phyloP scores from a whole-genome alignment of 768 basidiomycete species.

The Lanmaoa rubissima region DNA sequence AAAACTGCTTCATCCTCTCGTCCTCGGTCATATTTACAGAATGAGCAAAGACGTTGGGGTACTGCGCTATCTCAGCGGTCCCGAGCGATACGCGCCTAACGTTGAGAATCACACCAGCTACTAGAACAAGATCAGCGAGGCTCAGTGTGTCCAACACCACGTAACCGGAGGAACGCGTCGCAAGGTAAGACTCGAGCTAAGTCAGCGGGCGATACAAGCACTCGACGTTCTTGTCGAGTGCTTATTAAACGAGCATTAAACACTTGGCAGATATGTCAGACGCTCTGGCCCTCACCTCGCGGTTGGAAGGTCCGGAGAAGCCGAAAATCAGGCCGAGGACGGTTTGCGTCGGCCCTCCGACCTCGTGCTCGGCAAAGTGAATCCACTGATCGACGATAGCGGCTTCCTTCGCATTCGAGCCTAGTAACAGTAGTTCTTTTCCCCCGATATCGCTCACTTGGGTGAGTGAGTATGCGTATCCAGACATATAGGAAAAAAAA shows the following conservation, averaged over 20 bases:
- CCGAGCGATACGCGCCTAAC: conserved; percentile 7
- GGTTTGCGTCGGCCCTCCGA: background rate
- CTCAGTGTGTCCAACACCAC: conserved; percentile 14
- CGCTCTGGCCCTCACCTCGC: background rate
- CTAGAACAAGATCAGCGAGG: conserved; percentile 21
- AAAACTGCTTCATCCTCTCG: conserved; percentile 9
- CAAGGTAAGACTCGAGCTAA: conserved; percentile 18
- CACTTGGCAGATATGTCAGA: background rate
- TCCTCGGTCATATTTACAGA: conserved; percentile 19
- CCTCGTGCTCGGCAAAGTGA: conserved; percentile 13
- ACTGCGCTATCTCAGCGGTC: conserved; percentile 13
- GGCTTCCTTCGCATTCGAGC: conserved; percentile 9
- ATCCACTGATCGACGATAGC: conserved; percentile 13
- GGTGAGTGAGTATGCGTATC: too few relatives aligned
- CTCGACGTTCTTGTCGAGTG: background rate
- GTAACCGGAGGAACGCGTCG: conserved; percentile 4
- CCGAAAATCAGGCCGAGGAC: conserved; percentile 3
- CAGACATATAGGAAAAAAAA: too few relatives aligned
- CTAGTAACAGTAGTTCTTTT: conserved; percentile 7
- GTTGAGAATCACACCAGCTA: background rate
- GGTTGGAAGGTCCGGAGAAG: background rate
- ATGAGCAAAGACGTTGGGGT: conserved; percentile 16
- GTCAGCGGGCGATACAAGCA: background rate
- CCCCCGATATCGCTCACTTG: conserved; percentile 18
- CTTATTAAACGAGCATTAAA: background rate